Evolutionary conservation across 306 rosid species (phyloP), one percentile per base, ranked within the genome.

Genomic region (Begonia masoniana): DNA sequence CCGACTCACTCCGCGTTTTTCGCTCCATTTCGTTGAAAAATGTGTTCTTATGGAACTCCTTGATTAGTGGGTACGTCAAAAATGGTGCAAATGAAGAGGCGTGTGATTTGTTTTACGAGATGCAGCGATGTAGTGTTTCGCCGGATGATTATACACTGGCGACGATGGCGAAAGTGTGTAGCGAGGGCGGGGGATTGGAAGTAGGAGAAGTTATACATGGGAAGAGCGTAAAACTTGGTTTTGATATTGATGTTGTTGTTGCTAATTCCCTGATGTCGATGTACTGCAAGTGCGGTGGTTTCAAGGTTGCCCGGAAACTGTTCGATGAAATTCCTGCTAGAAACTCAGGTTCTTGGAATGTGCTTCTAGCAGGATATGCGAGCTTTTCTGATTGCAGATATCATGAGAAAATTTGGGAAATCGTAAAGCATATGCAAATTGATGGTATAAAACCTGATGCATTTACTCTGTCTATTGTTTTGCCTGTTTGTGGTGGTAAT

Each of bases 91-190:
- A 67, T 48, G n/a, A 6, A 51, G 65, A 61, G 26, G 82, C 84
- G 36, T 74, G 79, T 56, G 55, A 24, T 19, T 50, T 72, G 67
- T 88, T 84, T 45, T 47, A 60, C 10, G 72, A 73, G 54, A 79
- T 84, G 88, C 76, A 76, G 51, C 47, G 43, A 13, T 36, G 65
- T 57, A 9, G 67, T 42, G 53, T 62, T 14, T 21, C 55, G 36
- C 79, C 82, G n/a, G 97, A 88, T 66, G 92, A 67, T 57, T 88
- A 74, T 59, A 82, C 93, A 23, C 70, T 82, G 0, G 76, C 97
- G 3, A 79, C 82, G 11, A 39, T 84, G 54, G 78, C 80, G 14
- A 88, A 82, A 62, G 76, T 69, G 43, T 77, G 68, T n/a, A 72
- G 77, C n/a, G 86, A 82, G 58, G 10, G 58, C 35, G 66, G 71